phyloP scores from a whole-genome alignment of 2,329 filamentous ascomycete genomes.

The Exophiala alcalophila region DNA sequence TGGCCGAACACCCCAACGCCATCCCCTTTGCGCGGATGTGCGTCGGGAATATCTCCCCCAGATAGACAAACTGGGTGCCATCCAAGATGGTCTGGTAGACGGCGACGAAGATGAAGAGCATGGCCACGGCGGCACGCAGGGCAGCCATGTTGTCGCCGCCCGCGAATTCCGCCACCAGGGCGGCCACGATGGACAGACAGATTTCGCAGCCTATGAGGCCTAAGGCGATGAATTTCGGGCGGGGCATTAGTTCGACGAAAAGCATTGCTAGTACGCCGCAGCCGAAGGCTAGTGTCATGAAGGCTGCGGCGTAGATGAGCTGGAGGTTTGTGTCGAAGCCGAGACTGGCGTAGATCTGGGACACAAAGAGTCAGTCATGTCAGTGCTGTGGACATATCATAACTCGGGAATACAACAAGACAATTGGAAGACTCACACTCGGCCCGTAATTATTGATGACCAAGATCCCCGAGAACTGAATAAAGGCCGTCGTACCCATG shows the following conservation, averaged over 20 bases:
- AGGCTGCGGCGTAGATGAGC: constrained; percentile 7
- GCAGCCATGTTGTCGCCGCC: constrained; percentile 28
- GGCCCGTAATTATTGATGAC: constrained; percentile 46
- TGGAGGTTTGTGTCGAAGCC: constrained; percentile 39
- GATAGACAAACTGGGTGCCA: constrained; percentile 4
- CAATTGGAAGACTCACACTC: too few relatives aligned
- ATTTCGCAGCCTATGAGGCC: background rate
- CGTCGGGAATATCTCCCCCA: constrained; percentile 7
- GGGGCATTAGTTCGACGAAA: constrained; percentile 7
- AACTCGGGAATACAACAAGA: too few relatives aligned
- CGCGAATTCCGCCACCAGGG: background rate
- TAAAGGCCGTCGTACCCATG: constrained; percentile 5
- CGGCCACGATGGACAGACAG: background rate
- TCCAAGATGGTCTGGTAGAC: background rate
- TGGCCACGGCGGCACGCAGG: constrained; percentile 38
- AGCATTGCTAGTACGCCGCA: background rate
- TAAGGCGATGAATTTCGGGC: constrained; percentile 4
- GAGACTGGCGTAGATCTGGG: constrained; percentile 43
- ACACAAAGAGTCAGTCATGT: background rate
- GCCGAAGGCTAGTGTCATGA: background rate
- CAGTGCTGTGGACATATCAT: too few relatives aligned
- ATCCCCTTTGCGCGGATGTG: constrained; percentile 11
- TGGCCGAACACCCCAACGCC: constrained; percentile 1
- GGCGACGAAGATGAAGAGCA: constrained; percentile 27
- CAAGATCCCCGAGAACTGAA: constrained; percentile 43